Percentiles rank a stretch among this genome's conserved stretches.
Conservation (phyloP, 345 rosid species). For the Balakata baccata region DNA sequence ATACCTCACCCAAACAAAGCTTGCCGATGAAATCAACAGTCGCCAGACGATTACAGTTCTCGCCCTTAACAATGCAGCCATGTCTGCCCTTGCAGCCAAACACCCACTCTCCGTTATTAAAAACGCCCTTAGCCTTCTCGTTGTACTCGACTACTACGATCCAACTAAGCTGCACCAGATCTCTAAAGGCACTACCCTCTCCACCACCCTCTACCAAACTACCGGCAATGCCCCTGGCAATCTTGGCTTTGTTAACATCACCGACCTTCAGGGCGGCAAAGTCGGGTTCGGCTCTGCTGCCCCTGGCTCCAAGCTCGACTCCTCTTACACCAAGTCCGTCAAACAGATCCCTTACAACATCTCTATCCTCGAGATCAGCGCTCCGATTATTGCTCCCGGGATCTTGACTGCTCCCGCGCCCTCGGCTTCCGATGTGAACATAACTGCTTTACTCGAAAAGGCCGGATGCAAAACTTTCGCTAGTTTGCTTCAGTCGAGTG, state of each 20-base stretch:
- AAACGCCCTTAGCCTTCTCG: conserved; percentile 61
- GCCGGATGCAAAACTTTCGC: conserved; percentile 90
- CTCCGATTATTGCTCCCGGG: conserved; percentile 68
- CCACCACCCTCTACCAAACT: conserved; percentile 90
- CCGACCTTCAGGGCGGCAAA: conserved; percentile 79
- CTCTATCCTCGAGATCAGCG: conserved; percentile 62
- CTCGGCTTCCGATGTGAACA: conserved; percentile 52
- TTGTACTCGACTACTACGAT: conserved; percentile 82
- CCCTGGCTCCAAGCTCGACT: conserved; percentile 77
- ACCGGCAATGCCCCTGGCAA: conserved; percentile 88
- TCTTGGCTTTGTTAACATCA: conserved; percentile 79
- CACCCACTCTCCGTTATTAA: conserved; percentile 78
- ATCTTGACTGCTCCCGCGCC: conserved; percentile 63
- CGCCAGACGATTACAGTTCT: conserved; percentile 73
- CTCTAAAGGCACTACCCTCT: conserved; percentile 64
- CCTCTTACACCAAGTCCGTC: conserved; percentile 64
- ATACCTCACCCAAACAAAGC: conserved; percentile 69
- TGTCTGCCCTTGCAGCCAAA: conserved; percentile 59
- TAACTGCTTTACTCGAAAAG: conserved; percentile 73
- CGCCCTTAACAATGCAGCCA: conserved; percentile 73
- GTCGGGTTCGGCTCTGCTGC: conserved; percentile 80
- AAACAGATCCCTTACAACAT: conserved; percentile 82
- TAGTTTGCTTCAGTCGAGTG: conserved; percentile 51
- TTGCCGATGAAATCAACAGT: conserved; percentile 89
- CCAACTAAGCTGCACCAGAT: conserved; percentile 72